Percentiles rank a stretch among this genome's conserved stretches.
These are phyloP conservation scores for Heliocybe sulcata DNA, from an alignment of 1,284 basidiomycete species.

Conservation along the genomic window DNA sequence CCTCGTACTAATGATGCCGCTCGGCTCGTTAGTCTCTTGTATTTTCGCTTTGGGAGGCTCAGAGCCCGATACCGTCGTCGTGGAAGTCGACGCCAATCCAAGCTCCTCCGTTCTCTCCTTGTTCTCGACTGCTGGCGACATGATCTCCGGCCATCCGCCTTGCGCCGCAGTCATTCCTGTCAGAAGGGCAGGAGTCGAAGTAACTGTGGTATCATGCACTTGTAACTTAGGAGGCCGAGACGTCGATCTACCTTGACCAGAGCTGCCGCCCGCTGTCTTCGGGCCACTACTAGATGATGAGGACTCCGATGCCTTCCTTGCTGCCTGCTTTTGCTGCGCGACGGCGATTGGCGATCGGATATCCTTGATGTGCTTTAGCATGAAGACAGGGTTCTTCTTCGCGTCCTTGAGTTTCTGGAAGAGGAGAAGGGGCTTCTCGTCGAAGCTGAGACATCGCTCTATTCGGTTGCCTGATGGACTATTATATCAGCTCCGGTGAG, in stretches of 20 bases:
- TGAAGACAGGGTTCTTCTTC: constrained; percentile 97
- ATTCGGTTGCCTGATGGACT: constrained; percentile 53
- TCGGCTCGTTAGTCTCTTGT: constrained; percentile 21
- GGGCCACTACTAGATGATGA: constrained; percentile 23
- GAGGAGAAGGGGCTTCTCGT: constrained; percentile 94
- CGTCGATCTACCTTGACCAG: constrained; percentile 5
- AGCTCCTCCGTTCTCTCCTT: constrained; percentile 26
- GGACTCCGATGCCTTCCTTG: constrained; percentile 55
- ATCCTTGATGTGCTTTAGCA: constrained; percentile 98
- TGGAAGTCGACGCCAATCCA: constrained; percentile 10
- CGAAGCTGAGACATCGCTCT: constrained; percentile 95
- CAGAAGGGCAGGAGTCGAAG: constrained; percentile 27
- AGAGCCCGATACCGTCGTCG: constrained; percentile 4
- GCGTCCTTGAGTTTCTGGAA: constrained; percentile 98
- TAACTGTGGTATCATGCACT: constrained; percentile 43
- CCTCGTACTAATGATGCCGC: constrained; percentile 20
- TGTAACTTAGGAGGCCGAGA: constrained; percentile 57
- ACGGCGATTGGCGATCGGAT: constrained; percentile 95
- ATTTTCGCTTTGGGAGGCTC: constrained; percentile 12
- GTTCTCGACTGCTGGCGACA: constrained; percentile 51
- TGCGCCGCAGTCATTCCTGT: constrained; percentile 48
- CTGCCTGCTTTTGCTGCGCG: constrained; percentile 89
- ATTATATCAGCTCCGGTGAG: constrained; percentile 3
- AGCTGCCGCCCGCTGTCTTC: constrained; percentile 8
- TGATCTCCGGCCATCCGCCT: constrained; percentile 68